Evolutionary conservation across 352 stramenopile genomes (phyloP), one percentile per base, ranked within the genome.

Genomic region (Phytopythium oedochilum): DNA sequence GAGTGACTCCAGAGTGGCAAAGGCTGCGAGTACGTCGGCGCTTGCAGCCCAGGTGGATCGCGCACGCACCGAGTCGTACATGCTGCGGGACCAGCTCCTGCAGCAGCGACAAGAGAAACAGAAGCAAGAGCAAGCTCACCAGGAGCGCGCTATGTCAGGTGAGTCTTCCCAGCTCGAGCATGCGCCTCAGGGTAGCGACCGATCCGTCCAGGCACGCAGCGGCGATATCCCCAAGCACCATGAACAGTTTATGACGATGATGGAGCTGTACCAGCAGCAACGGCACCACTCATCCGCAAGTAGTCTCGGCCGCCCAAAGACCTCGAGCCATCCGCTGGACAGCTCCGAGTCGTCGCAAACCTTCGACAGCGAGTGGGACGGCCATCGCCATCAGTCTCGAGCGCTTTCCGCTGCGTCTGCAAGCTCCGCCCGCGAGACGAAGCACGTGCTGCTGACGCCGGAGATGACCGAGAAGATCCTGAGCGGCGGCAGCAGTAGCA

Each of bases 1-100:
- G 7, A 38, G 44, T 17, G 28, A 1, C 8, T 15, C 38, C 15
- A 17, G 38, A 28, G 43, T 49, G 47, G 46, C 59, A 18, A 74
- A 74, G 36, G 74, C 60, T 1, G 49, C 45, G 12, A 71, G 59
- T 22, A 72, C 63, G 43, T 57, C 61, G 26, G 31, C 61, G 17
- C 42, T 76, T 10, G 43, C 65, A 50, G 67, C 56, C 0, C 57
- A 56, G 7, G 72, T 69, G 2, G 57, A 61, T 15, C 59, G 57
- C 0, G 53, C 57, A 5, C 42, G 46, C 15, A 50, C 48, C 3
- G 57, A 70, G 31, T 61, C 60, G 12, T 68, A 55, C 46, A 53
- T 53, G 15, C 47, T 75, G 7, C 49, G 67, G 20, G 51, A 72
- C 26, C 65, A 68, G 23, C 55, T 60, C 9, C 36, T 66, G 35